Evolutionary conservation across 129 eudicot genomes (phyloP).

Genomic region (Calendula officinalis): DNA sequence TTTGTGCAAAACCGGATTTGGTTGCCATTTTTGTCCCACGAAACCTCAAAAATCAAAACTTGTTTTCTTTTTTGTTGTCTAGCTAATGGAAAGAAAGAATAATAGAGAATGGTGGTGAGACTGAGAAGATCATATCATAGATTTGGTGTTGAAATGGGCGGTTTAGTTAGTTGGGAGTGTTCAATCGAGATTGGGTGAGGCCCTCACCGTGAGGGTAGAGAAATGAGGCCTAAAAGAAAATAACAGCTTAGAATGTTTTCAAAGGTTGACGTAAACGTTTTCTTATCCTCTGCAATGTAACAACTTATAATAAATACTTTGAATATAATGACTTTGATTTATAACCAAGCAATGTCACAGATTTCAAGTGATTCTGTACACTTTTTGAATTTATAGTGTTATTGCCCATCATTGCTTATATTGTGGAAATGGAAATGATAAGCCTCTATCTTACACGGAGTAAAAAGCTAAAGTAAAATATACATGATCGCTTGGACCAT

Average conservation of each 20-base stretch:
- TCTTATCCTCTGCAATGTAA: slow-evolving; percentile 28
- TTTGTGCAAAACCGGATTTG: slow-evolving; percentile 84
- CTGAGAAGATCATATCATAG: slow-evolving; percentile 4
- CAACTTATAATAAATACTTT: slow-evolving; percentile 17
- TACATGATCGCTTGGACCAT: no score
- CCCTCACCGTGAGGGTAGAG: no score
- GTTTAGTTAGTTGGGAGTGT: slow-evolving; percentile 23
- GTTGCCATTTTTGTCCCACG: slow-evolving; percentile 43
- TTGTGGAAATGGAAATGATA: no score
- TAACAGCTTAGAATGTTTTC: slow-evolving; percentile 20
- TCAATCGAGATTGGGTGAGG: slow-evolving; percentile 31
- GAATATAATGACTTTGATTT: slow-evolving; percentile 50
- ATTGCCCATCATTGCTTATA: not conserved
- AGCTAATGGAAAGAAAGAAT: not conserved
- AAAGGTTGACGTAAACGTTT: slow-evolving; percentile 50
- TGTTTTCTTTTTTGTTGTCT: not conserved
- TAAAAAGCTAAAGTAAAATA: no score
- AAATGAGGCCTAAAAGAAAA: slow-evolving; percentile 18
- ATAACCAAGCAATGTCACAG: slow-evolving; percentile 56
- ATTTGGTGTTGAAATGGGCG: slow-evolving; percentile 12
- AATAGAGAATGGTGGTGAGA: slow-evolving; percentile 12
- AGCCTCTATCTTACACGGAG: no score
- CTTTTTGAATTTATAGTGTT: slow-evolving; percentile 11
- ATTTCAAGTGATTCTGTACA: slow-evolving; percentile 17
- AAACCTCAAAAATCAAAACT: not conserved